phyloP scores from a whole-genome alignment of 192 early-diverging fungal genomes.

The Cladochytrium replicatum region DNA sequence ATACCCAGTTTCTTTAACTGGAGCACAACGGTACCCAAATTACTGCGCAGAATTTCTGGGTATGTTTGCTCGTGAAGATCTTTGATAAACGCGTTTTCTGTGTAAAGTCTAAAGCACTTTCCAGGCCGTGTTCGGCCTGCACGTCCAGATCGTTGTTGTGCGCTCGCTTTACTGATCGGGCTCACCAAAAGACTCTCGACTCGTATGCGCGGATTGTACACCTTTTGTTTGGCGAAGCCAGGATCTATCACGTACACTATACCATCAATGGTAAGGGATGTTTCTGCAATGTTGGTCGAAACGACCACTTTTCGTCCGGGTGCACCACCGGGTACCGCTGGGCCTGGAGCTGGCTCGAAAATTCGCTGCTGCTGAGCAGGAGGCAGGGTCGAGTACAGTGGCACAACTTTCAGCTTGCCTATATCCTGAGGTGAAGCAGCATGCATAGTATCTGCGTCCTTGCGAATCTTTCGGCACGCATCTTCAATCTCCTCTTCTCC shows the following conservation, averaged over 20 bases:
- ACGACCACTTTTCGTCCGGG: constrained; percentile 95
- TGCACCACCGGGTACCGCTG: constrained; percentile 62
- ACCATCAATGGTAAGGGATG: constrained; percentile 95
- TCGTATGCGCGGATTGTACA: constrained; percentile 94
- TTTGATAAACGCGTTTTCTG: constrained; percentile 88
- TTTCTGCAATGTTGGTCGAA: constrained; percentile 97
- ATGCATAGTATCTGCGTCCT: constrained; percentile 50
- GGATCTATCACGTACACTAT: constrained; percentile 99
- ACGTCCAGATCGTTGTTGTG: constrained; percentile 95
- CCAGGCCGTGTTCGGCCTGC: constrained; percentile 95
- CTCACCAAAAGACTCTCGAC: constrained; percentile 91
- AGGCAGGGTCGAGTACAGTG: constrained; percentile 88
- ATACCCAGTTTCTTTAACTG: constrained; percentile 96
- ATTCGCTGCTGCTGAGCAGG: constrained; percentile 86
- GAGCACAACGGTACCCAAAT: constrained; percentile 88
- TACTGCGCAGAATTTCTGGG: constrained; percentile 95
- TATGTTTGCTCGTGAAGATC: constrained; percentile 96
- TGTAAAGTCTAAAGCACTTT: constrained; percentile 96
- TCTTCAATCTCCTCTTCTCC: constrained; percentile 99
- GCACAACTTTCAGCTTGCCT: constrained; percentile 81
- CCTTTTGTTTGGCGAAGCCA: constrained; percentile 98
- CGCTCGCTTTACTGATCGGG: constrained; percentile 90
- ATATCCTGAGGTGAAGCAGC: constrained; percentile 43
- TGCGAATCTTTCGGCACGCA: constrained; percentile 77
- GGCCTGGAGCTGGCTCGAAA: constrained; percentile 81